These are phyloP conservation scores for Sextonia rubra DNA, from an alignment of 164 flowering plant genomes.

Conservation along the genomic window DNA sequence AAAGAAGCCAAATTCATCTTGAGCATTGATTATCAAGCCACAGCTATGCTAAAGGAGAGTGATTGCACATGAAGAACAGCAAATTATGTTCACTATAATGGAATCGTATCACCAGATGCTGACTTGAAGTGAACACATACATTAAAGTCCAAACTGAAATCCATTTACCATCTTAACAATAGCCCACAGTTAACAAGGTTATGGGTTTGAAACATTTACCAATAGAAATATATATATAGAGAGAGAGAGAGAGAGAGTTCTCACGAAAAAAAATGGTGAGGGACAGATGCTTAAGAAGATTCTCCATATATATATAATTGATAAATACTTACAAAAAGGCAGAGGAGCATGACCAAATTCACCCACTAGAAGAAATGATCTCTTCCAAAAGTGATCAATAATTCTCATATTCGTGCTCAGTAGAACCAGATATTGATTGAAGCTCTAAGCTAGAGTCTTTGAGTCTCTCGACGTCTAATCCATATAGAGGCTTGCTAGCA, in stretches of 20 bases:
- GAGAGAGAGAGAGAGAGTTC: too few relatives aligned
- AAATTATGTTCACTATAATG: background rate
- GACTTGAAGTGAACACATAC: background rate
- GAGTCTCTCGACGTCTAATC: too few relatives aligned
- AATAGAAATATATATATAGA: too few relatives aligned
- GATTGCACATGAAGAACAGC: background rate
- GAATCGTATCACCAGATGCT: background rate
- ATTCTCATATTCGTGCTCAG: too few relatives aligned
- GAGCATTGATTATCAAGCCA: background rate
- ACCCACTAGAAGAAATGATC: too few relatives aligned
- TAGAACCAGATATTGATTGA: too few relatives aligned
- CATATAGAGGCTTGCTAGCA: too few relatives aligned
- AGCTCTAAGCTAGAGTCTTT: too few relatives aligned
- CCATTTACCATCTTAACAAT: background rate
- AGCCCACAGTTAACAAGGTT: background rate
- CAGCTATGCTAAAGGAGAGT: background rate
- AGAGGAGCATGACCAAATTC: background rate
- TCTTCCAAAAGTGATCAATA: too few relatives aligned
- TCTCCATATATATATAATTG: too few relatives aligned
- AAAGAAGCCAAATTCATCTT: background rate
- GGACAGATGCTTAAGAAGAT: too few relatives aligned
- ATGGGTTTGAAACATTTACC: background rate
- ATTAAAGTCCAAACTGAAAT: background rate
- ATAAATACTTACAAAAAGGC: background rate
- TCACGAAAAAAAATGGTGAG: too few relatives aligned